These are phyloP conservation scores for Phytophthora quininea DNA, from an alignment of 352 stramenopile species.

Conservation along the genomic window DNA sequence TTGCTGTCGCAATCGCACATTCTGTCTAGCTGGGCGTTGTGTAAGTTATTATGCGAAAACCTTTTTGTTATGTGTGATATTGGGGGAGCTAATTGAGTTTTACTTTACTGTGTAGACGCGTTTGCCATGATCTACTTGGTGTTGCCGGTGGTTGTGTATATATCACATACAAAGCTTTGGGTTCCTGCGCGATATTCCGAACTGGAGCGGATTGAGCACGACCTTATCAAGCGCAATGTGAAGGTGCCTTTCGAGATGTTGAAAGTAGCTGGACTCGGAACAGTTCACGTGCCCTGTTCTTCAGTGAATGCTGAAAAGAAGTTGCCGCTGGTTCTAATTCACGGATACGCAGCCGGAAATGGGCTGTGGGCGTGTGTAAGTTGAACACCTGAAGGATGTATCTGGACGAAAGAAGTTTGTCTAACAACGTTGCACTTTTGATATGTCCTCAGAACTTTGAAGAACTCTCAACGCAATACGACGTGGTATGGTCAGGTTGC, in stretches of 20 bases:
- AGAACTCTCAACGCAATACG: slow-evolving; percentile 55
- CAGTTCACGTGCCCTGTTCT: slow-evolving; percentile 59
- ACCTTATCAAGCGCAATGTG: slow-evolving; percentile 51
- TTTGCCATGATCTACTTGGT: slow-evolving; percentile 46
- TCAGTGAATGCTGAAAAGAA: slow-evolving; percentile 13
- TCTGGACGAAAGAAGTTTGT: too few species aligned
- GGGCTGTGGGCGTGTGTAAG: slow-evolving; percentile 69
- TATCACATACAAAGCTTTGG: slow-evolving; percentile 52
- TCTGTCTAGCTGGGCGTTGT: slow-evolving; percentile 31
- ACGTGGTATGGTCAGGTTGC: slow-evolving; percentile 40
- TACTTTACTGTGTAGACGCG: slow-evolving; percentile 5
- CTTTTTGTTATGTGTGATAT: background rate
- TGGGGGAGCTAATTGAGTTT: background rate
- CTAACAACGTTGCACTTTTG: background rate
- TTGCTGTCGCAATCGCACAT: slow-evolving; percentile 42
- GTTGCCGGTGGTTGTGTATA: slow-evolving; percentile 35
- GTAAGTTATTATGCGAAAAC: slow-evolving; percentile 26
- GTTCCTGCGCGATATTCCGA: slow-evolving; percentile 53
- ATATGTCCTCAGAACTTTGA: slow-evolving; percentile 56
- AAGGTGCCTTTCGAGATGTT: slow-evolving; percentile 47
- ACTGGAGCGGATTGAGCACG: slow-evolving; percentile 53
- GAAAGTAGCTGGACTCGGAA: slow-evolving; percentile 67
- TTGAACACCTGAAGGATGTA: slow-evolving; percentile 1
- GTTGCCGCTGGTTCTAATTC: slow-evolving; percentile 58
- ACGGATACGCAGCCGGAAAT: slow-evolving; percentile 70